phyloP scores from a whole-genome alignment of 208 protist species.

The Leishmania martiniquensis region DNA sequence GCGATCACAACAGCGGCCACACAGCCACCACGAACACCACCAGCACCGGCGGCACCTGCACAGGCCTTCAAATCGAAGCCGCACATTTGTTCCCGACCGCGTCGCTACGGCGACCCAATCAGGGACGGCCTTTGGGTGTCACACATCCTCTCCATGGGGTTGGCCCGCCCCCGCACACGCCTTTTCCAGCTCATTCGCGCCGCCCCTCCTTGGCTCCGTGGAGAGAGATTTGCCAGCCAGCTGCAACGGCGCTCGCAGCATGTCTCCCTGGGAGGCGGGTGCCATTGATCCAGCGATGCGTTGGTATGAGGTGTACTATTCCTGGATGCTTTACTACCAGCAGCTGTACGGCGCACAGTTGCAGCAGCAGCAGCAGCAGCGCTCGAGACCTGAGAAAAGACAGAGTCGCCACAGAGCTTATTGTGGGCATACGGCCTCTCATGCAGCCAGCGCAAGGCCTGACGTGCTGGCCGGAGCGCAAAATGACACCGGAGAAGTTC shows the following conservation, averaged over 20 bases:
- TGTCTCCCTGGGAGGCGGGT: background rate
- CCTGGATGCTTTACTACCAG: conserved; percentile 74
- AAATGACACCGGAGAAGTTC: background rate
- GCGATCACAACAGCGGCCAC: background rate
- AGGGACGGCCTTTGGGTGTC: background rate
- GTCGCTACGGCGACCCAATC: background rate
- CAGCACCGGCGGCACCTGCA: background rate
- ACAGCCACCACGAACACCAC: background rate
- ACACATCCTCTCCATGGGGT: background rate
- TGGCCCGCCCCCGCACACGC: background rate
- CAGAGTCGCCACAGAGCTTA: background rate
- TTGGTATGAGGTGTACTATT: conserved; percentile 65
- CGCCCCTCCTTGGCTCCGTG: background rate
- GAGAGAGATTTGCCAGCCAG: background rate
- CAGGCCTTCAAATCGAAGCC: background rate
- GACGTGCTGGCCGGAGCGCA: background rate
- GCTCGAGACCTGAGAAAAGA: conserved; percentile 7
- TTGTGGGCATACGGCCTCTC: background rate
- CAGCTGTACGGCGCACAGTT: conserved; percentile 46
- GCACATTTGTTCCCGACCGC: background rate
- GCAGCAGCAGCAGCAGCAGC: conserved; percentile 21
- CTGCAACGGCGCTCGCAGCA: background rate
- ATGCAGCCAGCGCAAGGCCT: background rate
- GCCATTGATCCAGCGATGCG: conserved; percentile 14
- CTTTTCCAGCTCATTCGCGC: background rate